Evolutionary conservation across 2,329 filamentous ascomycete genomes (phyloP), one percentile per base, ranked within the genome.

Genomic region (Diaporthe nobilis): DNA sequence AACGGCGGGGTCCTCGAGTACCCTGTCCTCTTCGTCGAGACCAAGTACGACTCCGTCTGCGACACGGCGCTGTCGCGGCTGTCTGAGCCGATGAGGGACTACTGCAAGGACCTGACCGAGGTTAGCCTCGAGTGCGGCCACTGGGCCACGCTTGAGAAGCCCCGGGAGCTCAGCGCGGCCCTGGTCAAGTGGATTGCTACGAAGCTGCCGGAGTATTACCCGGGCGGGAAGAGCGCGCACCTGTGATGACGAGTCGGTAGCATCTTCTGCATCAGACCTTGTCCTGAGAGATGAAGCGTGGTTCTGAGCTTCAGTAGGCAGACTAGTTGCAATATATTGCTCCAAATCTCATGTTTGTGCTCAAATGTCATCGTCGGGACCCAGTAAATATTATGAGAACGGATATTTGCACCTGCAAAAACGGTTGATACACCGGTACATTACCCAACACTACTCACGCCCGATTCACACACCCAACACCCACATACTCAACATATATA

Each of bases 51-150:
- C 73, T 70, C 77, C 3, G 80, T 85, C 17, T 86, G 85, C 67
- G 81, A 83, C 7, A 84, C 83, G 1, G 79, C 80, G 44, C 80
- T 79, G 4, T 80, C 84, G 4, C 82, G 82, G 37, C 61, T 85
- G n/a, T 78, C 78, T 0, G 83, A 85, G 75, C 79, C 78, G 0
- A 83, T 84, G 82, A 80, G 82, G 42, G 78, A 82, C 74, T 76
- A 77, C 10, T 84, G 82, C 63, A 81, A 80, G 57, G 82, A 86
- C 10, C 77, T 89, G 58, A 86, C 84, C 0, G 83, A 85, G 25
- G 82, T 80, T 12, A 79, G 72, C 34, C 39, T 86, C 1, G 79
- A 83, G 7, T 78, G 81, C 0, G 82, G 83, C 0, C 85, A 86
- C 77, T 85, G 83, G 81, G 75, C 82, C 2, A 81, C 83, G 10